Evolutionary conservation across 139 green algal species (phyloP).

Genomic region (Nannochloris sp.): DNA sequence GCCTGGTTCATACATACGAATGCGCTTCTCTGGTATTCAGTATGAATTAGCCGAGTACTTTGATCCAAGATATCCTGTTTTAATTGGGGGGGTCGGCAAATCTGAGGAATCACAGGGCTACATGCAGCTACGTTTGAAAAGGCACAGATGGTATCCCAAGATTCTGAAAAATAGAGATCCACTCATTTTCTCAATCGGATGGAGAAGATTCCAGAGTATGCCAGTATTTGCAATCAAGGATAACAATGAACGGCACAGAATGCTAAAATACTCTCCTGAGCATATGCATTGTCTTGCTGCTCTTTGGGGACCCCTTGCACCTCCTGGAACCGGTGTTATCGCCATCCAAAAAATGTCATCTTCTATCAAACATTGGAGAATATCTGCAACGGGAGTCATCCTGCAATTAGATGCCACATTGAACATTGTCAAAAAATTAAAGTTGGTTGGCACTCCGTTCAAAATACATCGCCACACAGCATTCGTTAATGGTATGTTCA

Average conservation of each 20-base stretch:
- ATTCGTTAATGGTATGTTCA: conserved; percentile 96
- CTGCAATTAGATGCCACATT: conserved; percentile 73
- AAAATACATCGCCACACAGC: conserved; percentile 85
- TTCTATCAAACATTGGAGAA: conserved; percentile 55
- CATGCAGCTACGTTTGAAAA: conserved; percentile 78
- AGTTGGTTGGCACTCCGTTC: conserved; percentile 83
- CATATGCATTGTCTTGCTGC: conserved; percentile 92
- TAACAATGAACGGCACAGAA: conserved; percentile 70
- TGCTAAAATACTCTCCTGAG: conserved; percentile 97
- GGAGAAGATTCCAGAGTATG: conserved; percentile 87
- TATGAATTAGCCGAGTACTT: conserved; percentile 84
- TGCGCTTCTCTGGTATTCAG: conserved; percentile 76
- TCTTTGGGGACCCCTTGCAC: conserved; percentile 70
- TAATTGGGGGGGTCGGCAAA: conserved; percentile 73
- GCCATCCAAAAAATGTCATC: conserved; percentile 39
- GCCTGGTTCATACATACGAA: conserved; percentile 78
- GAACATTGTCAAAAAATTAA: conserved; percentile 92
- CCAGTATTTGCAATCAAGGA: conserved; percentile 85
- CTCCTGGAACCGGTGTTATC: conserved; percentile 73
- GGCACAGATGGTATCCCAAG: conserved; percentile 68
- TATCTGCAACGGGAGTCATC: conserved; percentile 87
- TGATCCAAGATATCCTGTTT: conserved; percentile 67
- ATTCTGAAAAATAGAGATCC: conserved; percentile 91
- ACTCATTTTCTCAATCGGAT: conserved; percentile 83
- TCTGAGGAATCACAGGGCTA: conserved; percentile 75